Base-by-base conservation (phyloP, 305 asterid species). In the Fraxinus platypoda region DNA sequence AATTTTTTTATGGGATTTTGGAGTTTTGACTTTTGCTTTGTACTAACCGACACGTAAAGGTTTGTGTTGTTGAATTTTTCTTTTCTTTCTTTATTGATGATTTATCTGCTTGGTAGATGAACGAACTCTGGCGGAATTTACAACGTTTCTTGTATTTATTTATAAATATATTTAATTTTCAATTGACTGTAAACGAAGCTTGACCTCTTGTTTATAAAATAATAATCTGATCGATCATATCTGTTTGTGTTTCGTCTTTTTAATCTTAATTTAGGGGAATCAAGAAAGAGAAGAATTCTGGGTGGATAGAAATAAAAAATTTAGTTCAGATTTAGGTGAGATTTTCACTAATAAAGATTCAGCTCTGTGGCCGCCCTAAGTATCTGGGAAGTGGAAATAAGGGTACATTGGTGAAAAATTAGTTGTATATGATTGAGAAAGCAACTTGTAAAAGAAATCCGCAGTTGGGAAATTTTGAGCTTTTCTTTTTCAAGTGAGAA, bases 41-140 rank as follows among this genome's bases (percentile, higher is more conserved):
- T 62, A 52, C 80, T 70, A 33, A 77, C 84, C 78, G 77, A 82
- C 93, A 86, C 85, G 91, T 83, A 84, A 88, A 89, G 91, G 88
- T 88, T 77, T 87, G 88, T 77, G 81, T 78, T 73, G 12, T 77
- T 71, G 68, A 37, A 6, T 80, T 74, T 41, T 33, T 19, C 5
- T 41, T 71, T 80, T 28, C 25, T 59, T 70, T 64, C 13, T 2
- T 34, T 75, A 49, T 81, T 59, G 49, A 23, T 80, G 64, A 80
- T 75, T 86, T 87, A 38, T 92, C 89, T 81, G 83, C 79, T 89
- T 85, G 94, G 97, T 92, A 87, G 98, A 89, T 93, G 92, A 92
- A 88, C 98, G 77, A 94, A 88, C 94, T 87, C 85, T 80, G 89
- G 89, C 95, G 95, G 94, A 90, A 37, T 80, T 12, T 78, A 84